phyloP scores from a whole-genome alignment of 1,139 yeast genomes.

The Yamadazyma conglobata region DNA sequence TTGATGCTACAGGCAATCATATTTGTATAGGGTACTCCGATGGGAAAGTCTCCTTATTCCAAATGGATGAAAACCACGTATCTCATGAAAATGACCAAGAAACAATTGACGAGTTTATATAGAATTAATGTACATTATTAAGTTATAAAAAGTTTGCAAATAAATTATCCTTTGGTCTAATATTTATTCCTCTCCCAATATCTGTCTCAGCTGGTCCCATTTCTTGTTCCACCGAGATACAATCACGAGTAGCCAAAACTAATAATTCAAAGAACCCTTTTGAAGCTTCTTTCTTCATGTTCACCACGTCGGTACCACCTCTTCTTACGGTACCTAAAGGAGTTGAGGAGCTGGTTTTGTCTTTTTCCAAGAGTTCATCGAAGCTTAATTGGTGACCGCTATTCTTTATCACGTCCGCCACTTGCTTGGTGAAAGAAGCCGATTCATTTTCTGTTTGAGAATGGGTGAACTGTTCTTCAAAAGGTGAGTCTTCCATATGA shows the following conservation, averaged over 20 bases:
- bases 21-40: conserved; percentile 25
- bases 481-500: conserved; percentile 14
- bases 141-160: conserved; percentile 35
- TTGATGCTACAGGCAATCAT: conserved; percentile 20
- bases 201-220: conserved; percentile 20
- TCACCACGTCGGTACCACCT: conserved; percentile 18
- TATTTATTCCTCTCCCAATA: conserved; percentile 57
- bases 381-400: conserved; percentile 20
- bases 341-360: conserved; percentile 18
- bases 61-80: not conserved
- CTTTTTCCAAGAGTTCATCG: conserved; percentile 39
- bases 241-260: conserved; percentile 77
- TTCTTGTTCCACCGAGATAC: conserved; percentile 60
- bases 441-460: conserved; percentile 8
- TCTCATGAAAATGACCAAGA: conserved; percentile 8
- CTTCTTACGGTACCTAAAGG: conserved; percentile 31
- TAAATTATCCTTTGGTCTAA: conserved; percentile 50
- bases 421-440: conserved; percentile 11
- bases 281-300: conserved; percentile 60
- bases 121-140: conserved; percentile 16
- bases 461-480: conserved; percentile 6
- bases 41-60: conserved; percentile 18
- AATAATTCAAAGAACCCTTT: conserved; percentile 78
- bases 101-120: conserved; percentile 11
- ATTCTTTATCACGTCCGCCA: conserved; percentile 14